A percentile compares a stretch with the other conserved stretches of the same genome.
These are phyloP conservation scores for Suillus tomentosus DNA, from an alignment of 768 basidiomycete species.

Conservation along the genomic window DNA sequence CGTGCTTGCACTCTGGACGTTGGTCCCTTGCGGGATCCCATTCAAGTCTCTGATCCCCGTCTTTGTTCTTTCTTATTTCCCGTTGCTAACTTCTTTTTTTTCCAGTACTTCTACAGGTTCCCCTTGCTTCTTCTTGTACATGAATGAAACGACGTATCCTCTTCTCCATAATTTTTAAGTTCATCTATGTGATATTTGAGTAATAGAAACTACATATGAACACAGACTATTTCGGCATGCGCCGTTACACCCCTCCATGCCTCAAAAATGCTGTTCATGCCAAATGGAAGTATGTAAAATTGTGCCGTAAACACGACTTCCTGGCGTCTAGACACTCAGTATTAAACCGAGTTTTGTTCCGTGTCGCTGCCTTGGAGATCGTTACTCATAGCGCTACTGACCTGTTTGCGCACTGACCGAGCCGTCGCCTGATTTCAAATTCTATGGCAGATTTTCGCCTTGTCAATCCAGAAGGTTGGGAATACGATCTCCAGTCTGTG, in stretches of 20 bases:
- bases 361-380: not conserved
- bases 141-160: not conserved
- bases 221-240: not conserved
- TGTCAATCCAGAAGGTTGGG: conserved; percentile 78
- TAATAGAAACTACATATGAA: not conserved
- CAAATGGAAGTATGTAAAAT: not conserved
- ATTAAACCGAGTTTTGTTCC: conserved; percentile 4
- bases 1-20: conserved; percentile 62
- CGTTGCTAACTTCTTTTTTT: conserved; percentile 19
- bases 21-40: conserved; percentile 67
- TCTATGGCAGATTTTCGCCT: conserved; percentile 69
- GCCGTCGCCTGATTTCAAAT: not conserved
- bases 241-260: not conserved
- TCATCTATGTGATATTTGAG: not conserved
- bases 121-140: not conserved
- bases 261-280: not conserved
- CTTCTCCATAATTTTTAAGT: not conserved
- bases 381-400: not conserved
- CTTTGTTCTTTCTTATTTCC: conserved; percentile 9
- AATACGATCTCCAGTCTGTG: conserved; percentile 79
- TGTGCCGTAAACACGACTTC: not conserved
- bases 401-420: not conserved
- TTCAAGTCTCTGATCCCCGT: conserved; percentile 73
- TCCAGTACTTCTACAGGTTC: not conserved
- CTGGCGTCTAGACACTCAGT: not conserved